Percentiles rank a stretch among this genome's conserved stretches.
Evolutionary conservation across 225 moss, liverwort and hornwort genomes (phyloP).

Genomic region (Takakia lepidozioides): DNA sequence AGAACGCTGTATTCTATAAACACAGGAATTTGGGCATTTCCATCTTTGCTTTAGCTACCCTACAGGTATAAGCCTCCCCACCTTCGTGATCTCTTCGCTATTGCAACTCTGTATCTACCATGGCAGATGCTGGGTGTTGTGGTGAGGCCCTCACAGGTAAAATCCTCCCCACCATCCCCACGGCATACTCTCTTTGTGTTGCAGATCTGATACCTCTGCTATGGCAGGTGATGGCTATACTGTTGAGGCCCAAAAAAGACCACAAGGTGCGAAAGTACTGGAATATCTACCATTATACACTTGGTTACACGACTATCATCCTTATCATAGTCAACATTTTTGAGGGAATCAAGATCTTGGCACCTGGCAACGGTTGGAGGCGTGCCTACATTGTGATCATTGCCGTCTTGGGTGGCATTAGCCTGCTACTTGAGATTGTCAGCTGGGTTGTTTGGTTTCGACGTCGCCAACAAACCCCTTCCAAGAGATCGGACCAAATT

Average conservation of each 20-base stretch:
- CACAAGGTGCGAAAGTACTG: conserved; percentile 49
- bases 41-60: conserved; percentile 57
- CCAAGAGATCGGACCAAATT: too few species aligned
- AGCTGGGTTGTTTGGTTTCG: conserved; percentile 44
- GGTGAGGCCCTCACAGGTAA: too few species aligned
- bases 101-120: too few species aligned
- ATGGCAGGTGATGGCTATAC: conserved; percentile 46
- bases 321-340: conserved; percentile 74
- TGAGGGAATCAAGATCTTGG: conserved; percentile 48
- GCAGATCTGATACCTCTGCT: not conserved
- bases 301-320: conserved; percentile 54
- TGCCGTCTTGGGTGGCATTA: conserved; percentile 26
- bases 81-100: not conserved
- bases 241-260: conserved; percentile 52
- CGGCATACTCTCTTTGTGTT: not conserved
- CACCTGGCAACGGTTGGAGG: conserved; percentile 43
- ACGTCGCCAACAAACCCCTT: not conserved
- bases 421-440: conserved; percentile 56
- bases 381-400: conserved; percentile 50
- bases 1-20: conserved; percentile 10
- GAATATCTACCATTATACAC: conserved; percentile 61
- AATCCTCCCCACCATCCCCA: too few species aligned
- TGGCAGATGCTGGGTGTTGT: too few species aligned
- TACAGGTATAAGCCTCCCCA: conserved; percentile 36
- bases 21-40: conserved; percentile 63